Percentiles rank a stretch among this genome's conserved stretches.
phyloP scores from a whole-genome alignment of 2,329 filamentous ascomycete genomes.

The Aspergillus calidoustus region DNA sequence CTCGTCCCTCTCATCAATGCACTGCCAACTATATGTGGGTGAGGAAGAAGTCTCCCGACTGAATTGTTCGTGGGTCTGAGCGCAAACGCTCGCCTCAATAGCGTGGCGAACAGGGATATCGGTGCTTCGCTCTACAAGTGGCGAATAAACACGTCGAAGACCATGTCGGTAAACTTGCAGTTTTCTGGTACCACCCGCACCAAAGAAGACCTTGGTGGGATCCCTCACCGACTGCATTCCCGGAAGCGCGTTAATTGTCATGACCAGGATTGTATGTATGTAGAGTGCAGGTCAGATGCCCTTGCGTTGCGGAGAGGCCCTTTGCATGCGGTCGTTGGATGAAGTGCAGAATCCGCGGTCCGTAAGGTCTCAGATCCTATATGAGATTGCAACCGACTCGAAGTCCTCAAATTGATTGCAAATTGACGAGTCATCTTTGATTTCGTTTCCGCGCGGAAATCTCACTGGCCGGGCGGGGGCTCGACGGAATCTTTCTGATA shows the following conservation, averaged over 20 bases:
- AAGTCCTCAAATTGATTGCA: background rate
- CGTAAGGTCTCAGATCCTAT: background rate
- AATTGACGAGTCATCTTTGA: constrained; percentile 3
- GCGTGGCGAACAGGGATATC: background rate
- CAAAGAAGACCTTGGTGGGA: background rate
- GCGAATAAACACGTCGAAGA: background rate
- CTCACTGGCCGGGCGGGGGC: background rate
- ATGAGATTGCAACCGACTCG: background rate
- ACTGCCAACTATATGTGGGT: background rate
- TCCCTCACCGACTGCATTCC: background rate
- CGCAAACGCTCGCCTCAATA: background rate
- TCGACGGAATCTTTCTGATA: constrained; percentile 1
- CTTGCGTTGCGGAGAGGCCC: too few species aligned
- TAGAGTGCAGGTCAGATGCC: too few species aligned
- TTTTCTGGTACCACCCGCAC: background rate
- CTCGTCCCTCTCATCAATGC: background rate
- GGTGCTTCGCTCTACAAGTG: constrained; percentile 6
- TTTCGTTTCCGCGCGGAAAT: background rate
- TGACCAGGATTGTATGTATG: too few species aligned
- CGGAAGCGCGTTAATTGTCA: background rate
- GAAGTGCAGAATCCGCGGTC: background rate
- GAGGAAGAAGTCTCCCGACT: background rate
- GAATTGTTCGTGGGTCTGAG: background rate
- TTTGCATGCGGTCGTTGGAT: background rate
- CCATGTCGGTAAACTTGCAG: background rate